Conservation (phyloP, 805 yeast genomes). For the Barnettozyma sp. region DNA sequence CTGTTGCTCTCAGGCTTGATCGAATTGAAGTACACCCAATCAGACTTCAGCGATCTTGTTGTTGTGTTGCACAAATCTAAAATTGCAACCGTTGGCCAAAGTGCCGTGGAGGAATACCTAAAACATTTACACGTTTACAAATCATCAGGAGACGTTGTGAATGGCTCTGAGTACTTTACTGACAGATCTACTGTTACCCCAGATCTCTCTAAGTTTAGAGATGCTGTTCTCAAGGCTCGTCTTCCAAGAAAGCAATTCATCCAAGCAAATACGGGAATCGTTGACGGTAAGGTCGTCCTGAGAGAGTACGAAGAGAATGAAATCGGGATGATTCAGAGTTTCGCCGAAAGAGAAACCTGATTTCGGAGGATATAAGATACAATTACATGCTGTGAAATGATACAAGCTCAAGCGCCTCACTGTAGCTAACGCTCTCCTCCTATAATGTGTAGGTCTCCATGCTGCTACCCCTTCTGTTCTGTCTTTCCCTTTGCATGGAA, state of each 20-base stretch:
- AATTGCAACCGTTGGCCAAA: slow-evolving; percentile 64
- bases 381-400: no score
- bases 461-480: no score
- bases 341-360: slow-evolving; percentile 46
- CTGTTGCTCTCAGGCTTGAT: slow-evolving; percentile 61
- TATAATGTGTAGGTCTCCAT: no score
- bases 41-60: slow-evolving; percentile 50
- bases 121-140: slow-evolving; percentile 71
- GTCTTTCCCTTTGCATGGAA: no score
- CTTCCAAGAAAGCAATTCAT: slow-evolving; percentile 79
- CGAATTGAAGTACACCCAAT: slow-evolving; percentile 40
- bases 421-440: no score
- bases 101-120: slow-evolving; percentile 66
- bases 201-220: slow-evolving; percentile 60
- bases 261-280: slow-evolving; percentile 65
- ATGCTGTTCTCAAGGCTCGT: slow-evolving; percentile 60
- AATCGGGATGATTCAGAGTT: slow-evolving; percentile 74
- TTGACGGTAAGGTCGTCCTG: slow-evolving; percentile 39
- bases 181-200: slow-evolving; percentile 63
- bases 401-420: no score
- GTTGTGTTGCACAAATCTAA: slow-evolving; percentile 53
- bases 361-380: no score
- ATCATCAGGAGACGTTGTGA: slow-evolving; percentile 62
- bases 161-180: slow-evolving; percentile 57
- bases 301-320: slow-evolving; percentile 69